Percentiles rank a stretch among this genome's conserved stretches.
These are phyloP conservation scores for Musa troglodytarum DNA, from an alignment of 176 grass and related monocot genomes.

Conservation along the genomic window DNA sequence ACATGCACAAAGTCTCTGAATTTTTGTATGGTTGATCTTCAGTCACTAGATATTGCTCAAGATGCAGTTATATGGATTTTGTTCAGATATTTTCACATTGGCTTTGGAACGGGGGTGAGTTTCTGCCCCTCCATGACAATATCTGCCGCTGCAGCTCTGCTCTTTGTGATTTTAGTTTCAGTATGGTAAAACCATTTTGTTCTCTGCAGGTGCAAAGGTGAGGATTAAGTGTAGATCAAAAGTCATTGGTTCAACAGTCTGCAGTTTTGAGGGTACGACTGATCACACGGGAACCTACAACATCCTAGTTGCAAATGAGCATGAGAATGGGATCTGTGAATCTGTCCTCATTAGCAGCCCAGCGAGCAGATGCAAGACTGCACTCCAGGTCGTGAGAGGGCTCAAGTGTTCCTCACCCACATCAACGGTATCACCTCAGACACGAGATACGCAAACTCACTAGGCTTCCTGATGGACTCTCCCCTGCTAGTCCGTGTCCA, in stretches of 20 bases:
- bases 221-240: conserved; percentile 62
- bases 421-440: conserved; percentile 74
- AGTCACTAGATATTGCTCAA: not conserved
- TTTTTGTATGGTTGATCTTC: not conserved
- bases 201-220: conserved; percentile 61
- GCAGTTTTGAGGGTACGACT: conserved; percentile 59
- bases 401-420: conserved; percentile 66
- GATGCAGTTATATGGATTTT: too few species aligned
- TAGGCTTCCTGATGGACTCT: conserved; percentile 63
- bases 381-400: conserved; percentile 55
- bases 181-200: not conserved
- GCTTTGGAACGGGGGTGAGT: not conserved
- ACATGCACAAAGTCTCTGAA: not conserved
- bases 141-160: not conserved
- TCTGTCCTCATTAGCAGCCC: conserved; percentile 73
- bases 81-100: too few species aligned
- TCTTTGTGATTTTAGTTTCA: not conserved
- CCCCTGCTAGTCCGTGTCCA: conserved; percentile 33
- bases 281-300: conserved; percentile 83
- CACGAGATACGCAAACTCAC: conserved; percentile 47
- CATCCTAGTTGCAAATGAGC: conserved; percentile 48
- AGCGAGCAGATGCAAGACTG: conserved; percentile 34
- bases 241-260: conserved; percentile 31
- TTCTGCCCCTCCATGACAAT: not conserved
- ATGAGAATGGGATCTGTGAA: conserved; percentile 44